Evolutionary conservation across 1,139 yeast species (phyloP).

Genomic region (Yamadazyma kanchanaburiensis): DNA sequence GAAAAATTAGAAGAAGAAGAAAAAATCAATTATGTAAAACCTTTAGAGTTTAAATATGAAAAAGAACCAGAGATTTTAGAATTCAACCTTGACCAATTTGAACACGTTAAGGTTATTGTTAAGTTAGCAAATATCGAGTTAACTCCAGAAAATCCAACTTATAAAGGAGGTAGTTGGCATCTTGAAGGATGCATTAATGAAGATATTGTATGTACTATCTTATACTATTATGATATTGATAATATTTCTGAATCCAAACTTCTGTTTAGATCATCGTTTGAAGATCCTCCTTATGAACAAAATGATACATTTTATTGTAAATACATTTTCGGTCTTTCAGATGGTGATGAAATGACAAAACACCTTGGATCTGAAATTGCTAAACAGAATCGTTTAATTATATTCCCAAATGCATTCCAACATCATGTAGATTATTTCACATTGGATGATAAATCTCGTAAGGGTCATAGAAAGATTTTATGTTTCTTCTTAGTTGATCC

Average conservation of each 20-base stretch:
- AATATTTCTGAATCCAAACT: conserved; percentile 36
- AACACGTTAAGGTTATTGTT: conserved; percentile 33
- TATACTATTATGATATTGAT: conserved; percentile 41
- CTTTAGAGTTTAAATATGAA: conserved; percentile 10
- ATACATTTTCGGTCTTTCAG: conserved; percentile 27
- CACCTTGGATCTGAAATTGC: conserved; percentile 24
- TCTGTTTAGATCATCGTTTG: conserved; percentile 27
- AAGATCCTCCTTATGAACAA: conserved; percentile 38
- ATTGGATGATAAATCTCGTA: conserved; percentile 29
- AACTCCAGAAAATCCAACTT: conserved; percentile 38
- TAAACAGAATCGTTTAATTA: conserved; percentile 24
- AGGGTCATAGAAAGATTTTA: conserved; percentile 39
- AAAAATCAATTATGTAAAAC: conserved; percentile 11
- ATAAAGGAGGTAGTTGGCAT: conserved; percentile 45
- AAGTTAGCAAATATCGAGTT: conserved; percentile 42
- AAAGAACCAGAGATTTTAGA: conserved; percentile 16
- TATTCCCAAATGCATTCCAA: conserved; percentile 41
- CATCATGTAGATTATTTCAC: conserved; percentile 41
- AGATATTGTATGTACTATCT: conserved; percentile 39
- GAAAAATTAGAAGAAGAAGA: conserved; percentile 5
- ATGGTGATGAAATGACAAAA: conserved; percentile 22
- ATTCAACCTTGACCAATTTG: conserved; percentile 17
- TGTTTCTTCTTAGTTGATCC: conserved; percentile 44
- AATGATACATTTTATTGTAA: conserved; percentile 23
- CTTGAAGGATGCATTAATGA: conserved; percentile 43